Evolutionary conservation across 1,284 basidiomycete species (phyloP).

Genomic region (Rhodotorula sp.): DNA sequence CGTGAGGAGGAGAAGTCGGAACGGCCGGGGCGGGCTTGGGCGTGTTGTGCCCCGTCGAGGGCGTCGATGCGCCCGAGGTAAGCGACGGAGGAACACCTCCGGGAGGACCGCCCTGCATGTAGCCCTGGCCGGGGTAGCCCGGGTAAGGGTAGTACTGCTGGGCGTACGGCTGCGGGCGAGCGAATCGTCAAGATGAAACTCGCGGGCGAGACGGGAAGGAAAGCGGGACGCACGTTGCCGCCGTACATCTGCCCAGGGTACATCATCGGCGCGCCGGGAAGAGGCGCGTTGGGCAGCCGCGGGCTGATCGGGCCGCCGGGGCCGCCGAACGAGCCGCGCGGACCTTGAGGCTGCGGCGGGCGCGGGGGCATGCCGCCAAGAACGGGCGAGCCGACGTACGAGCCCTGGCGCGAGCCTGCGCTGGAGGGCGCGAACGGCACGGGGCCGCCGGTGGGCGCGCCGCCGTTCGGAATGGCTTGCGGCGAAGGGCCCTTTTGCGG

Average conservation of each 20-base stretch:
- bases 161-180: slow-evolving; percentile 12
- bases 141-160: slow-evolving; percentile 16
- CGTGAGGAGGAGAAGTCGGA: slow-evolving; percentile 26
- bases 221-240: slow-evolving; percentile 8
- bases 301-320: slow-evolving; percentile 36
- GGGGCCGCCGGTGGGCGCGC: neutral
- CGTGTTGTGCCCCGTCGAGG: slow-evolving; percentile 28
- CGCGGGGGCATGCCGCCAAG: slow-evolving; percentile 25
- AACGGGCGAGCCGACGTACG: slow-evolving; percentile 33
- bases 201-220: neutral
- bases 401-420: slow-evolving; percentile 29
- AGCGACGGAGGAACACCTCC: slow-evolving; percentile 7
- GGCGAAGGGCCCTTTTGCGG: slow-evolving; percentile 31
- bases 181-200: neutral
- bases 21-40: slow-evolving; percentile 16
- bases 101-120: slow-evolving; percentile 3
- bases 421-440: slow-evolving; percentile 24
- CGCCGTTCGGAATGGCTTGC: slow-evolving; percentile 41
- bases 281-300: slow-evolving; percentile 26
- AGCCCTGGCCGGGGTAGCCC: slow-evolving; percentile 12
- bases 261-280: slow-evolving; percentile 29
- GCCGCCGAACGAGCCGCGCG: slow-evolving; percentile 26
- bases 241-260: slow-evolving; percentile 19
- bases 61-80: slow-evolving; percentile 22
- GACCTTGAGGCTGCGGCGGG: slow-evolving; percentile 6